These are phyloP conservation scores for Thermomucor indicae-seudaticae DNA, from an alignment of 371 early-diverging fungal species.

Conservation along the genomic window DNA sequence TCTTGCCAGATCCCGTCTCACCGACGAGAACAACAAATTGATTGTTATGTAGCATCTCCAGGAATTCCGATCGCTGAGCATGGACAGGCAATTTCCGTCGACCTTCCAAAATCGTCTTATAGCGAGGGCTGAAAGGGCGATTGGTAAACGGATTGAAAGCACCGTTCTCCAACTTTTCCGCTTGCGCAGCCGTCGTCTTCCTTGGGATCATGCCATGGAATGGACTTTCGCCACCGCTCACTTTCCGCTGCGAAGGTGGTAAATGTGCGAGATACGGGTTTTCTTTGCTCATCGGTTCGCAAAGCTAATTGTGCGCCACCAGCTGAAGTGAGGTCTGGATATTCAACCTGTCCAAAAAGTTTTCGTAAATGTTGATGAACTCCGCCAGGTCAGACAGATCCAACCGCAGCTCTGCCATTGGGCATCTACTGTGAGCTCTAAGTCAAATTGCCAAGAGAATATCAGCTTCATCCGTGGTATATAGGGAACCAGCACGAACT, in stretches of 20 bases:
- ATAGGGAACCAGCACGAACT: too few species aligned
- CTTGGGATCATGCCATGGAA: constrained; percentile 55
- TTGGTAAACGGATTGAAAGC: constrained; percentile 78
- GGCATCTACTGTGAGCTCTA: too few species aligned
- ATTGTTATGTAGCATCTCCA: constrained; percentile 79
- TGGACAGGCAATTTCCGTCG: constrained; percentile 87
- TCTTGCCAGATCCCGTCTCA: constrained; percentile 90
- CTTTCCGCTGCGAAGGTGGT: constrained; percentile 30
- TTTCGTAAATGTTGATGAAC: too few species aligned
- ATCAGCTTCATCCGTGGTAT: too few species aligned
- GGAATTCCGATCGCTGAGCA: constrained; percentile 82
- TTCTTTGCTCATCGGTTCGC: constrained; percentile 17
- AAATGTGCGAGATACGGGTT: constrained; percentile 66
- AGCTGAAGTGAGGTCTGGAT: too few species aligned
- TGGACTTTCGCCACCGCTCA: constrained; percentile 10
- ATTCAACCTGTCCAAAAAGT: too few species aligned
- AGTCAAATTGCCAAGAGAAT: too few species aligned
- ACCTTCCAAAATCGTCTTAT: constrained; percentile 77
- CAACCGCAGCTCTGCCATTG: too few species aligned
- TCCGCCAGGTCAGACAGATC: too few species aligned
- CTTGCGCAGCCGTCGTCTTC: constrained; percentile 71
- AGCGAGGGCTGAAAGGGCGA: constrained; percentile 72
- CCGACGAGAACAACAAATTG: constrained; percentile 90
- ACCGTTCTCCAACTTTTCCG: constrained; percentile 72
- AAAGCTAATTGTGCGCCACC: too few species aligned